phyloP scores from a whole-genome alignment of 2,329 filamentous ascomycete species.

The Calonectria honghensis region DNA sequence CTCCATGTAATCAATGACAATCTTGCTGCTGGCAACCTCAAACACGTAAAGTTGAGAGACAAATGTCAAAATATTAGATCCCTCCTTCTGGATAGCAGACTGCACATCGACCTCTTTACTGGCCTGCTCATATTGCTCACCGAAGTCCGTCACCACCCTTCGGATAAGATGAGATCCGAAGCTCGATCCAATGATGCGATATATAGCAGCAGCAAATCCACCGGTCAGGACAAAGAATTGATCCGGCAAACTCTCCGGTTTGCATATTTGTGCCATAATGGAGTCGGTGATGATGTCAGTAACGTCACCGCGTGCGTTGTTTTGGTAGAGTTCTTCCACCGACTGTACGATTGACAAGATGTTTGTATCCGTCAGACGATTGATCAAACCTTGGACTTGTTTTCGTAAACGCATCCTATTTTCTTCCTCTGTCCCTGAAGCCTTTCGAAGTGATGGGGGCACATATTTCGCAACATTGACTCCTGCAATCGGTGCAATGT shows the following conservation, averaged over 20 bases:
- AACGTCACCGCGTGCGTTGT: constrained; percentile 90
- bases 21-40: constrained; percentile 86
- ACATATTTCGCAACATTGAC: constrained; percentile 83
- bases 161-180: constrained; percentile 93
- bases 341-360: constrained; percentile 88
- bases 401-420: constrained; percentile 81
- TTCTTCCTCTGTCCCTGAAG: constrained; percentile 79
- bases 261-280: constrained; percentile 85
- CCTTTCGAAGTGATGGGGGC: constrained; percentile 86
- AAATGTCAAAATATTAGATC: constrained; percentile 86
- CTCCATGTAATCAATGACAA: constrained; percentile 94
- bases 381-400: constrained; percentile 91
- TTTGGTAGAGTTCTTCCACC: constrained; percentile 88
- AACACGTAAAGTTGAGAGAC: constrained; percentile 94
- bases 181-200: constrained; percentile 90
- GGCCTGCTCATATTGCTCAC: constrained; percentile 74
- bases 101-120: constrained; percentile 64
- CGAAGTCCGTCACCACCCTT: constrained; percentile 84
- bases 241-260: constrained; percentile 86
- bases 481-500: constrained; percentile 80
- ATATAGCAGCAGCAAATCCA: constrained; percentile 90
- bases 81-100: constrained; percentile 59
- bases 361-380: constrained; percentile 94
- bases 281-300: constrained; percentile 87
- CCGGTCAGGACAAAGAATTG: constrained; percentile 94